Evolutionary conservation across 306 rosid species (phyloP), one percentile per base, ranked within the genome.

Genomic region (Sphenostylis stenocarpa): DNA sequence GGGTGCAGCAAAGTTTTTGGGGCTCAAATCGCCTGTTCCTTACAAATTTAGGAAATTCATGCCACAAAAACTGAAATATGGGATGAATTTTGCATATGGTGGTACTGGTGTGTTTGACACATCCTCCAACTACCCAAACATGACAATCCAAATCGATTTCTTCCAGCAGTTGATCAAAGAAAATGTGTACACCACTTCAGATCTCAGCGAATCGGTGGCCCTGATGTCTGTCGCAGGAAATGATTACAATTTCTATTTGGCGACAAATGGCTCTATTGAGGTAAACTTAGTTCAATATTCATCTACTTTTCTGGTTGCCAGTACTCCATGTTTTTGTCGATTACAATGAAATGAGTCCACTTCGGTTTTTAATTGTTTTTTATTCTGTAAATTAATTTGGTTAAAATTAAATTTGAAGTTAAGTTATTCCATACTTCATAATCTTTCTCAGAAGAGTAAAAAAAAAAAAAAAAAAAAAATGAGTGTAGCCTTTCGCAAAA

Each of bases 51-150:
- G 87, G 77, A 84, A 83, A 15, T 0, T 47, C 15, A 24, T 80
- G 62, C 21, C 51, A 0, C 15, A 75, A 1, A 79, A n/a, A n/a
- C 72, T 86, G 84, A 90, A 86, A 77, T 48, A 85, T 14, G 98
- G 98, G 1, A 86, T 93, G 89, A 93, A 93, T 82, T 93, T 90
- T 66, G 97, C 97, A 2, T 66, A 72, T 55, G 96, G 94, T 33
- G 94, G 96, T 7, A 90, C 96, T 0, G 97, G 96, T 3, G 91
- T 88, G 10, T 93, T 93, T 66, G 10, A 86, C 11, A 89, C 96
- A 10, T 67, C 49, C 3, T 49, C 78, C 31, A 2, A 31, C 41
- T 69, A 75, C 43, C 96, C 94, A 21, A 93, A 93, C 79, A 84
- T 93, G 93, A 93, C 90, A 14, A 41, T 69, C 4, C 96, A 93